Percentiles rank a stretch among this genome's conserved stretches.
Conservation (phyloP, 2,329 filamentous ascomycete genomes). For the Domatiomyces catenatus region DNA sequence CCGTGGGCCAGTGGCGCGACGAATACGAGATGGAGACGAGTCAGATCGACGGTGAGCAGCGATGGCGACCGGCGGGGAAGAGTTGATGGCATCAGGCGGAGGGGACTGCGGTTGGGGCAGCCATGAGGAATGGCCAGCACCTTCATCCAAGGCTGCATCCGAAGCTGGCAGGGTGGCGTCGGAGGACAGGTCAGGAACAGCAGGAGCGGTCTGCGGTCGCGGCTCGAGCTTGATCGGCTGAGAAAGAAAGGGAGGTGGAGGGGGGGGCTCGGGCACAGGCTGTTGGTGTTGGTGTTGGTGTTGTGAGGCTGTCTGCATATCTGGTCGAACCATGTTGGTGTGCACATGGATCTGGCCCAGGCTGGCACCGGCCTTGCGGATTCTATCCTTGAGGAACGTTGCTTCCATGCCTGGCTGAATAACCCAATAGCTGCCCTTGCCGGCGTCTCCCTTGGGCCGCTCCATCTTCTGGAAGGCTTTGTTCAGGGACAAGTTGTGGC, state of each 20-base stretch:
- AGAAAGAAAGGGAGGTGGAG: conserved; percentile 17
- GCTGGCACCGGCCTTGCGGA: conserved; percentile 18
- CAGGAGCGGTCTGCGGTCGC: conserved; percentile 15
- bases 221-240: conserved; percentile 23
- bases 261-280: conserved; percentile 11
- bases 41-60: conserved; percentile 44
- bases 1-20: conserved; percentile 42
- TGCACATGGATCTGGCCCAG: conserved; percentile 30
- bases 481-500: conserved; percentile 91
- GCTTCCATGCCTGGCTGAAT: conserved; percentile 82
- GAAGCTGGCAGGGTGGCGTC: conserved; percentile 64
- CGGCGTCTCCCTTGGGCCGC: conserved; percentile 88
- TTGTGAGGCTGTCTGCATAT: conserved; percentile 10
- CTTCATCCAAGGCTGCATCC: conserved; percentile 44
- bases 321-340: conserved; percentile 17
- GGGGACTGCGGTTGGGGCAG: conserved; percentile 27
- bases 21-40: conserved; percentile 48
- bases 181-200: conserved; percentile 47
- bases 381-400: conserved; percentile 78
- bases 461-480: conserved; percentile 95
- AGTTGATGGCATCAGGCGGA: conserved; percentile 51
- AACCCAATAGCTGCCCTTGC: conserved; percentile 94
- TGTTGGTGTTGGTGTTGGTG: too few species aligned
- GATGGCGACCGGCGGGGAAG: conserved; percentile 69
- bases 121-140: conserved; percentile 33